Conservation (phyloP, 2,329 filamentous ascomycete species). For the Orbilia javanica region DNA sequence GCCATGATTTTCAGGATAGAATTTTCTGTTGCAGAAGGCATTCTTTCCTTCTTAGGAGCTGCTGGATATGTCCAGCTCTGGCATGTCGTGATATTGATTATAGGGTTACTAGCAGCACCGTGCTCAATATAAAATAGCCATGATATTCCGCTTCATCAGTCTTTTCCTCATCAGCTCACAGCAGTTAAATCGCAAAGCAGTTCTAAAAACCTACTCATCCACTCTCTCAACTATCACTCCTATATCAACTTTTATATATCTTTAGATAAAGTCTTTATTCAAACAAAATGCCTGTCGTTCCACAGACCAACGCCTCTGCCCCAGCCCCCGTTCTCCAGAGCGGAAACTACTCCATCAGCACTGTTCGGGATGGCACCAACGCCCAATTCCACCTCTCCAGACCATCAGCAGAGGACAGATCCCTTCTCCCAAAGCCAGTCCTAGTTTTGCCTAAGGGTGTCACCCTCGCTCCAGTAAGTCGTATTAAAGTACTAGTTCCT, state of each 20-base stretch:
- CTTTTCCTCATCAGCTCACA: not conserved
- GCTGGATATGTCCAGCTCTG: slow-evolving; percentile 3
- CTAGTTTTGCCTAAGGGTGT: slow-evolving; percentile 24
- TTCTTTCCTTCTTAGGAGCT: slow-evolving; percentile 19
- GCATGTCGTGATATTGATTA: not conserved
- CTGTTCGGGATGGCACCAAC: not conserved
- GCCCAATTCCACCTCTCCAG: slow-evolving; percentile 30
- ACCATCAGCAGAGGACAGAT: slow-evolving; percentile 37
- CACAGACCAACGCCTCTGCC: slow-evolving; percentile 1
- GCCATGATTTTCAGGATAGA: not conserved
- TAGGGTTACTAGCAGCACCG: not conserved
- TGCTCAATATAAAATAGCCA: slow-evolving; percentile 1
- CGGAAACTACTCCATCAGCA: slow-evolving; percentile 37
- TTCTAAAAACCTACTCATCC: not conserved
- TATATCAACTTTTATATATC: not conserved
- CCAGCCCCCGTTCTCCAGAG: slow-evolving; percentile 31
- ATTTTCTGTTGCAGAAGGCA: not conserved
- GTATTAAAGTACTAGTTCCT: not conserved
- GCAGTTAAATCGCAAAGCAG: too few relatives aligned
- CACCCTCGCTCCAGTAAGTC: slow-evolving; percentile 21
- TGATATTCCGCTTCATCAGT: not conserved
- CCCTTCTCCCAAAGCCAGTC: slow-evolving; percentile 46
- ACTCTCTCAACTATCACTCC: not conserved
- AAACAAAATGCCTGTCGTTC: slow-evolving; percentile 39
- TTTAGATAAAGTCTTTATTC: not conserved